These are phyloP conservation scores for Diaporthe helianthi DNA, from an alignment of 2,329 filamentous ascomycete species.

Conservation along the genomic window DNA sequence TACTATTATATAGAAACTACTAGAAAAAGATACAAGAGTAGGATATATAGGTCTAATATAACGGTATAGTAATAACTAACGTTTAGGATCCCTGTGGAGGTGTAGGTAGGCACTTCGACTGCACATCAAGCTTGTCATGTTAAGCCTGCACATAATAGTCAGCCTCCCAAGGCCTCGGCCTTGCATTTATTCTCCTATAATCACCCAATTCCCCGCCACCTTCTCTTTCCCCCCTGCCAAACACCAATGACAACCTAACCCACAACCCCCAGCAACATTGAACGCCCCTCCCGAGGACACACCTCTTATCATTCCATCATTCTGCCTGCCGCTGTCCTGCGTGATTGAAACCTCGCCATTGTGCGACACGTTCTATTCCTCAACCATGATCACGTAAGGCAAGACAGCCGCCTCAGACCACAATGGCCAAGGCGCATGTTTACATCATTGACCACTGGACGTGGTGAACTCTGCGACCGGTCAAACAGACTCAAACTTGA, in stretches of 20 bases:
- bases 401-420: constrained; percentile 5
- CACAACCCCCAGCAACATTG: not conserved
- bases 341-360: constrained; percentile 14
- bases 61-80: no score
- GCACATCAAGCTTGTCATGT: not conserved
- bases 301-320: not conserved
- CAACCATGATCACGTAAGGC: constrained; percentile 11
- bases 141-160: constrained; percentile 7
- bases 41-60: no score
- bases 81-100: no score
- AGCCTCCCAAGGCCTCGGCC: constrained; percentile 18
- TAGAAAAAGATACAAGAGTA: no score
- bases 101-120: not conserved
- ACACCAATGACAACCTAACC: constrained; percentile 9
- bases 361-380: constrained; percentile 20
- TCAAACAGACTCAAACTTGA: not conserved
- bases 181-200: constrained; percentile 10
- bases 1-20: no score
- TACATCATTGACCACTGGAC: not conserved
- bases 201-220: constrained; percentile 22
- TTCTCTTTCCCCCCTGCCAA: not conserved
- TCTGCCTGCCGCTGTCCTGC: constrained; percentile 17
- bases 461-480: not conserved
- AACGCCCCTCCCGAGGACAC: not conserved
- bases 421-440: not conserved